Percentiles rank a stretch among this genome's conserved stretches.
Conservation (phyloP, 2,329 filamentous ascomycete species). For the Penicillium sp. region DNA sequence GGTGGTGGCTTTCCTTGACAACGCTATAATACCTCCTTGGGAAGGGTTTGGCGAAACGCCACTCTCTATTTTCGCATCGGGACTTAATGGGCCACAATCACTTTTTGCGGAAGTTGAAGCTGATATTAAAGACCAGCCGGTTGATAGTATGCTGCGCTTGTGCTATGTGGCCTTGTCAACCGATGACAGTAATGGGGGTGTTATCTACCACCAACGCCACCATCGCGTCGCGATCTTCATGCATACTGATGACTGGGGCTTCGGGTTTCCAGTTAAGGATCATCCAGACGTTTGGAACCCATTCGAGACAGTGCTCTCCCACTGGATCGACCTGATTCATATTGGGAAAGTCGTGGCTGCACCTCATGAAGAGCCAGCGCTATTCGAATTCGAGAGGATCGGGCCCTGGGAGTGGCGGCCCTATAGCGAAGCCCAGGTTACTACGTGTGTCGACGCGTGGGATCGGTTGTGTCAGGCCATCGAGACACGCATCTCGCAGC, state of each 20-base stretch:
- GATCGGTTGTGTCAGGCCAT: constrained; percentile 22
- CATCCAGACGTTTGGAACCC: constrained; percentile 23
- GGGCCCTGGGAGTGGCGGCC: constrained; percentile 34
- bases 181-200: constrained; percentile 19
- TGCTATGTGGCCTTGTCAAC: constrained; percentile 20
- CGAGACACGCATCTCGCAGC: constrained; percentile 13
- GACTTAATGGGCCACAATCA: constrained; percentile 1
- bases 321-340: constrained; percentile 26
- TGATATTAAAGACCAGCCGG: constrained; percentile 19
- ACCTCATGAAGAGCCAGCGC: constrained; percentile 17
- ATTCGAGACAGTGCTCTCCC: constrained; percentile 25
- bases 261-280: constrained; percentile 15
- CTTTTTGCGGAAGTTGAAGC: constrained; percentile 23
- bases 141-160: constrained; percentile 26
- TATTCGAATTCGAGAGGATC: constrained; percentile 18
- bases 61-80: constrained; percentile 26
- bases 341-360: constrained; percentile 18
- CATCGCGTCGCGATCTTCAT: constrained; percentile 16
- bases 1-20: constrained; percentile 24
- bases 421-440: constrained; percentile 31
- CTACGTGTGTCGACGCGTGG: constrained; percentile 22
- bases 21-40: constrained; percentile 13
- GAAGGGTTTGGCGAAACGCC: constrained; percentile 6
- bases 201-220: constrained; percentile 29
- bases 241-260: constrained; percentile 6